Base-by-base conservation (phyloP, 768 basidiomycete genomes). In the Pulveroboletus sp. region DNA sequence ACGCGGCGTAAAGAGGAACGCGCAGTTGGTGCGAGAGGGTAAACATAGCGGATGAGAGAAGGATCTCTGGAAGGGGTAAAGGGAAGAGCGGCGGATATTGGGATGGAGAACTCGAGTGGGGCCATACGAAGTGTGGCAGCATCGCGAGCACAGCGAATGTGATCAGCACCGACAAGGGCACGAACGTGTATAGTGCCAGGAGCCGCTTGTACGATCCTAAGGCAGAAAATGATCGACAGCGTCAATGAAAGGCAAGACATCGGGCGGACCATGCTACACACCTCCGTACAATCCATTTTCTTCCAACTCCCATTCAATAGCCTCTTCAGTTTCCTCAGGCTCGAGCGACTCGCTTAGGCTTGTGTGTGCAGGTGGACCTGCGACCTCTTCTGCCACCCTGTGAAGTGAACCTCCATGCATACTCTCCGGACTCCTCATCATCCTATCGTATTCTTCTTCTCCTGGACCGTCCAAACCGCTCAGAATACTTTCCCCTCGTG, bases 131-230 rank as follows among this genome's bases (percentile, higher is more conserved):
- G 23, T 56, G 46, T 0, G 83, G 85, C 3, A 83, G 65, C 6
- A 71, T 38, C 1, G 80, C 79, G 23, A 86, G 71, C 32, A 78
- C 49, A 5, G 71, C 55, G 58, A 85, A 80, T 8, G 74, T 63
- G 32, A 81, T 41, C 27, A 80, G 34, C 9, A 76, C 77, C 0
- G 78, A 74, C 32, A 82, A 45, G 1, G 85, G 84, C n/a, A 80
- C 80, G 29, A 84, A 66, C 1, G 76, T 73, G 60, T 88, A 85
- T 39, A 82, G 55, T n/a, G 71, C 63, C 31, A 86, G 44, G 11
- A 84, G 63, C 29, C 71, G 73, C 32, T 59, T 65, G 70, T 87
- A 87, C 5, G 85, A 86, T 19, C 86, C 87, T 89, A 19, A 14
- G 19, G n/a, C 17, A 52, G 35, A 49, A 7, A 27, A 41, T 42